Evolutionary conservation across 1,284 basidiomycete species (phyloP), one percentile per base, ranked within the genome.

Genomic region (Peniophora sp.): DNA sequence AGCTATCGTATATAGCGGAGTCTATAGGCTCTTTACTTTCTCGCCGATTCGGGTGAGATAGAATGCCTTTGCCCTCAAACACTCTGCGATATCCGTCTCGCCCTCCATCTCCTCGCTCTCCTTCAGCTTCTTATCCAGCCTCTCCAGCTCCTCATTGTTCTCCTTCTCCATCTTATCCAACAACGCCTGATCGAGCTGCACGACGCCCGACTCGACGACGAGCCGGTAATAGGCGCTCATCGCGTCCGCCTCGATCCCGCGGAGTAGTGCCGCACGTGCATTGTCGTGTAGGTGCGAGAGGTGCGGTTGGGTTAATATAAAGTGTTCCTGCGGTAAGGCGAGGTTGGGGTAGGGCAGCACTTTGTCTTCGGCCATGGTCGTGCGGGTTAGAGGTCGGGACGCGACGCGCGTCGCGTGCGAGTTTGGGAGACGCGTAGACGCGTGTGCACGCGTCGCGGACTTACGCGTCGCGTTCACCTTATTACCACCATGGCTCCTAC

Each of bases 91-190:
- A 66, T 99, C 96, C 9, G 87, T 88, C 68, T 98, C 95, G 47
- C 95, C 96, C 62, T 95, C 85, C 10, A 85, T 92, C 71, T 92
- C 88, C 70, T 93, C 80, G 0, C 94, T 93, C 59, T 95, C 90
- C 57, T 80, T 82, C 47, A 97, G 74, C 54, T 88, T 76, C 56
- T 84, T 81, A 49, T 97, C 89, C 8, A 98, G 71, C 55, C 79
- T 79, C 53, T 83, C 77, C 22, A 98, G 77, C 62, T 90, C 83
- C 39, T 79, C 82, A 50, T 76, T 70, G 67, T 98, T 98, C 50
- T 80, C 78, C 51, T 78, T 77, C 61, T 92, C 83, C 65, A 98
- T 79, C 22, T 73, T 68, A 14, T 78, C 73, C 1, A 96, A 73
- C 3, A 96, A 67, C 0, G 72, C 62, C 3, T 79, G 64, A 56